Conservation (phyloP, 139 green algal species). For the Chlorella vulgaris region DNA sequence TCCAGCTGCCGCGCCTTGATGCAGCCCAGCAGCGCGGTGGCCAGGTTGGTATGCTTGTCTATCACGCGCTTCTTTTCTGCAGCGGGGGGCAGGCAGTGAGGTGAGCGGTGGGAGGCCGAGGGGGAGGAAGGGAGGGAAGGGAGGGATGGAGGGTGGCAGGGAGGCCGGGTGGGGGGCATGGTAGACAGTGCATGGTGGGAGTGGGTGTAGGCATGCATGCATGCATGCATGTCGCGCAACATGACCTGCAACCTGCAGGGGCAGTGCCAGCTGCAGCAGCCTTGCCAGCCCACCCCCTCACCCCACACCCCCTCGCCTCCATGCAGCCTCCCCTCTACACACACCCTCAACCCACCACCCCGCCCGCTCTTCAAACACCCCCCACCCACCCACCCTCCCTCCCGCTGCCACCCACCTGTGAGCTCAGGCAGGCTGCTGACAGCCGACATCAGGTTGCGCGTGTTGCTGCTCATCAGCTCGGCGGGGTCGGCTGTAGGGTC, state of each 20-base stretch:
- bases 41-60: conserved; percentile 99
- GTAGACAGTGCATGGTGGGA: no score
- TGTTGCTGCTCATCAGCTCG: conserved; percentile 61
- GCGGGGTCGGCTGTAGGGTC: conserved; percentile 45
- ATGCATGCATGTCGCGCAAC: no score
- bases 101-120: no score
- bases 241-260: no score
- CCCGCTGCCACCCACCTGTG: conserved; percentile 65
- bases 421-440: conserved; percentile 82
- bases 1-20: conserved; percentile 93
- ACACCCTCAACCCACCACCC: not conserved
- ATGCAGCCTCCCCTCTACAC: not conserved
- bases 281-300: no score
- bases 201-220: no score
- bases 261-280: no score
- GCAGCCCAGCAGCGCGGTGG: conserved; percentile 79
- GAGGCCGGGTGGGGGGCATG: no score
- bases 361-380: not conserved
- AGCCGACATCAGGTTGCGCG: conserved; percentile 82
- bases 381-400: no score
- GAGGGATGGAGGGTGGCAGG: no score
- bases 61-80: conserved; percentile 86
- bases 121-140: no score
- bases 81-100: not conserved
- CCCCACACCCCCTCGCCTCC: not conserved